Evolutionary conservation across 768 basidiomycete species (phyloP), one percentile per base, ranked within the genome.

Genomic region (Termitomyces sp.): DNA sequence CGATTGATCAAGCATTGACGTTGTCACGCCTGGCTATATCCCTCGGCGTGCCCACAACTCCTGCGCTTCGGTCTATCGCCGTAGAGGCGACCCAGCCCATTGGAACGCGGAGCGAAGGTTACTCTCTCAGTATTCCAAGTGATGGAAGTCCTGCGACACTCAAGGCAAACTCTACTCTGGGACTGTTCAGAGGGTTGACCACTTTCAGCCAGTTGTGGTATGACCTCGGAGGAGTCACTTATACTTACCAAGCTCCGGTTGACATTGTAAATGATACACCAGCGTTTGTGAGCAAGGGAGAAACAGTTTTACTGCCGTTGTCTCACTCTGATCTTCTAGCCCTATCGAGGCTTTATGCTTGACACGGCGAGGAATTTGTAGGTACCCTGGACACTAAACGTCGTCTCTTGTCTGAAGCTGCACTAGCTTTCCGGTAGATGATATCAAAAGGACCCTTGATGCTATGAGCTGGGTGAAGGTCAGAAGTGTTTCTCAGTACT

Each of bases 311-410:
- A 3, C 5, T 49, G 23, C n/a, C 18, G n/a, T 13, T 31, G 29
- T 45, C 15, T 36, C 11, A 35, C 42, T 38, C 41, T 20, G 15
- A 22, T 31, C 23, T 32, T 6, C 23, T 59, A 88, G 86, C 85
- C 85, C 0, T 89, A 85, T 64, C 81, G 91, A 20, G 89, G 87
- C 9, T 76, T 91, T 52, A 81, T 92, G 81, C 76, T 94, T 12
- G 91, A 94, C 65, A 93, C 91, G 0, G 75, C 89, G 1, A 74
- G 91, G 23, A 86, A 91, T 70, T 94, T 74, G 83, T 87, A 62
- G 54, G 84, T 70, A 1, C 15, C 7, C 50, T 18, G 27, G 43
- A 64, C 1, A 4, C 11, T 31, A 16, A 39, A 27, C 5, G 13
- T 50, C 29, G 23, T 15, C 13, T 2, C 36, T 52, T 11, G 48